Evolutionary conservation across 2,329 filamentous ascomycete species (phyloP), one percentile per base, ranked within the genome.

Genomic region (Magnaporthiopsis incrustans): DNA sequence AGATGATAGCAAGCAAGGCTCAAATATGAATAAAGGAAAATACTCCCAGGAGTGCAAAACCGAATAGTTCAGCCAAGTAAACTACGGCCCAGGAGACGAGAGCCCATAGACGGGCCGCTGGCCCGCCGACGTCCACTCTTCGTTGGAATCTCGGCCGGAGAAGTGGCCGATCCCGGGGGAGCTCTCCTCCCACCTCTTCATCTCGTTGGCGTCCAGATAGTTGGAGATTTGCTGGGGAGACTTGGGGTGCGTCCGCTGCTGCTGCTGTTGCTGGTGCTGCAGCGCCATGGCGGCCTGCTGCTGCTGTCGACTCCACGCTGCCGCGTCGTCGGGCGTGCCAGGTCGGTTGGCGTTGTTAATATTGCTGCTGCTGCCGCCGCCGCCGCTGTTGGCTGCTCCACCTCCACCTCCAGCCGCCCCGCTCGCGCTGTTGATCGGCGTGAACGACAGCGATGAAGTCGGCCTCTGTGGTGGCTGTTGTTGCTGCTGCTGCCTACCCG

Each of bases 81-180:
- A 8, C 44, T 53, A n/a, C 44, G 18, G 18, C 22, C 44, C 44
- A 1, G 44, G 44, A 53, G 44, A 53, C 2, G 44, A 53, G 22
- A 58, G 7, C 57, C 25, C 57, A 25, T 8, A 35, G 58, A 38
- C 27, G 14, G 22, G 5, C 15, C 30, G 26, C 58, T 60, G 58
- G 12, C 35, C 35, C n/a, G 12, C 15, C 14, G 58, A 18, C 2
- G 57, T 58, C 60, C 63, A 66, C 14, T 60, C 50, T 22, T 38
- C 63, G 1, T 63, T n/a, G 18, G 57, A 27, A n/a, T 65, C 62
- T 3, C 69, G 70, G 44, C 71, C 67, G n/a, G 71, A 68, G 38
- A 74, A 72, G 32, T 69, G 67, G 61, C 70, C 69, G n/a, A 71
- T 65, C 6, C 69, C 68, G 3, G 69, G 68, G 0, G 71, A 64